These are phyloP conservation scores for Thymus mandschuricus DNA, from an alignment of 257 asterid genomes.

Conservation along the genomic window DNA sequence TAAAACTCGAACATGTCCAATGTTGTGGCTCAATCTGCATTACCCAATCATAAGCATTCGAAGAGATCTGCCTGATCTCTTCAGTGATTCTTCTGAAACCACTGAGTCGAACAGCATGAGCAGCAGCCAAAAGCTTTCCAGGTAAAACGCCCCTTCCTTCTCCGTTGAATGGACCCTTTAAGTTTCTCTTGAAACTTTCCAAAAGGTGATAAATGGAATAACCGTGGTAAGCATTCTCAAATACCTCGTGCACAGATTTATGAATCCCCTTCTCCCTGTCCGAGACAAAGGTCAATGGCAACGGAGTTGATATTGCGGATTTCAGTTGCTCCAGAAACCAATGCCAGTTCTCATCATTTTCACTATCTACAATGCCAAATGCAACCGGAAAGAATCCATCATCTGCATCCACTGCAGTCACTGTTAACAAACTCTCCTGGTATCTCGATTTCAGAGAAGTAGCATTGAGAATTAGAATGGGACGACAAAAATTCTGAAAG, in stretches of 20 bases:
- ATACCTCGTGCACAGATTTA: constrained; percentile 53
- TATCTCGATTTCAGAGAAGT: constrained; percentile 70
- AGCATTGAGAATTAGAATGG: constrained; percentile 81
- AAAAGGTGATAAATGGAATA: constrained; percentile 82
- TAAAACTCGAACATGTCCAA: constrained; percentile 65
- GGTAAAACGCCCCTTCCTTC: constrained; percentile 84
- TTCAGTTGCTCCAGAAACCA: constrained; percentile 86
- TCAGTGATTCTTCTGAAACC: constrained; percentile 60
- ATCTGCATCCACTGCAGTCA: constrained; percentile 83
- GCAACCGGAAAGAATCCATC: constrained; percentile 87
- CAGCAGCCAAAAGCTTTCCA: constrained; percentile 67
- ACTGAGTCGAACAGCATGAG: constrained; percentile 64
- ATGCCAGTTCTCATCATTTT: constrained; percentile 69
- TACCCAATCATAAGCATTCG: constrained; percentile 71
- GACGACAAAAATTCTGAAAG: constrained; percentile 71
- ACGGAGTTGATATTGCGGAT: constrained; percentile 56
- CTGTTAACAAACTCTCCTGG: constrained; percentile 71
- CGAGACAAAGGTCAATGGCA: constrained; percentile 69
- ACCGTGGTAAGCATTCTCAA: constrained; percentile 69
- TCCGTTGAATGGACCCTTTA: constrained; percentile 80
- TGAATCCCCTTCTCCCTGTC: constrained; percentile 77
- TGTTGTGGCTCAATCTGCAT: constrained; percentile 65
- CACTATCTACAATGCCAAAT: constrained; percentile 71
- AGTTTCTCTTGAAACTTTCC: constrained; percentile 75
- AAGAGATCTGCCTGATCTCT: constrained; percentile 69